Base-by-base conservation (phyloP, 106 monocot species). In the Acorus calamus region DNA sequence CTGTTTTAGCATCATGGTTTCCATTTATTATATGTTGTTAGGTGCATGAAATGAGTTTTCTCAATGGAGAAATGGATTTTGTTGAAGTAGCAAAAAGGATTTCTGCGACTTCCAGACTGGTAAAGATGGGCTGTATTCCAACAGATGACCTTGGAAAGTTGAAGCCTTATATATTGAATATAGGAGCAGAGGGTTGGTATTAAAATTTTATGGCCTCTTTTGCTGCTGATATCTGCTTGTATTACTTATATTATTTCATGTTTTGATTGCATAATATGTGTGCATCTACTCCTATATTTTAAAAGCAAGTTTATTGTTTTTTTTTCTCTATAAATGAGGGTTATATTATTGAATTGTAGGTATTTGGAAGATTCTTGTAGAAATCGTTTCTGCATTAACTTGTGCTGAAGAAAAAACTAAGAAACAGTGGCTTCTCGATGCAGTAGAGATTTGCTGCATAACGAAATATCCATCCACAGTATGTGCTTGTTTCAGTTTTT, bases 361-460 rank as follows among this genome's bases (percentile, higher is more conserved):
- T 71, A 64, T 56, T 46, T 90, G 78, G 91, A 78, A 10, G 63
- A 64, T 81, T 73, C 84, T 98, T 48, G 67, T 92, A 56, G 96
- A 88, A 78, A 77, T 91, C 65, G 79, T 69, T 66, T 64, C 73
- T 44, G 70, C 80, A 58, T 43, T 98, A 41, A 72, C 72, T 44
- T 64, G 8, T 44, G 65, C 80, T 64, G 74, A 80, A 42, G 63
- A 13, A 46, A 70, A 54, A 65, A 56, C 78, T 50, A 85, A 69
- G 77, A 68, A 66, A 14, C 85, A 81, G 51, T 98, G 96, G 88
- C 81, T 98, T 64, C 75, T 91, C 69, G 91, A 92, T 83, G 96
- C 91, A 56, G 52, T 92, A 47, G 91, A 98, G 10, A 83, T 98
- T 11, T 81, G 87, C 70, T 83, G 74, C 55, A 63, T 92, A 42